These are phyloP conservation scores for Lathyrus aphaca DNA, from an alignment of 306 rosid species.

Conservation along the genomic window DNA sequence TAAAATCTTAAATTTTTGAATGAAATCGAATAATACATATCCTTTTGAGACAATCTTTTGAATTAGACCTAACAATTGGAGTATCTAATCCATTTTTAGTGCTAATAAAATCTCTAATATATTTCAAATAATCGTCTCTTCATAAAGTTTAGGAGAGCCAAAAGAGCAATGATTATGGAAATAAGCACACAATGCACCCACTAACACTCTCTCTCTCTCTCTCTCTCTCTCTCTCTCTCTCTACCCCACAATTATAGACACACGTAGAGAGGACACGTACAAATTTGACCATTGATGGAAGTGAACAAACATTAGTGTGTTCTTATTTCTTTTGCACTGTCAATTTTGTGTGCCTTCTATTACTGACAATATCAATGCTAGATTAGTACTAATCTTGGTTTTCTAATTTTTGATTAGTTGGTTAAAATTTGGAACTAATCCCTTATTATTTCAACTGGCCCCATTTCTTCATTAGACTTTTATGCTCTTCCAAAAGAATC, in stretches of 20 bases:
- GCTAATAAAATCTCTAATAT: constrained; percentile 47
- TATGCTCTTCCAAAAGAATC: neutral
- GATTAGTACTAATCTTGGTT: constrained; percentile 26
- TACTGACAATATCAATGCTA: constrained; percentile 5
- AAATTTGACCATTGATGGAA: constrained; percentile 41
- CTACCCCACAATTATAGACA: constrained; percentile 32
- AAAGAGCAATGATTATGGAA: constrained; percentile 85
- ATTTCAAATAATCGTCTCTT: constrained; percentile 43
- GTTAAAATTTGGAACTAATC: constrained; percentile 5
- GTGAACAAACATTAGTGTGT: constrained; percentile 14
- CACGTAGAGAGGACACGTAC: constrained; percentile 10
- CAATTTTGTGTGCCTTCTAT: constrained; percentile 36
- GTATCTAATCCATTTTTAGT: constrained; percentile 33
- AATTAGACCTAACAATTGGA: neutral
- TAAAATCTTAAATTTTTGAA: too few relatives aligned
- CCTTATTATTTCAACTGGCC: constrained; percentile 10
- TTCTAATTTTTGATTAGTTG: neutral
- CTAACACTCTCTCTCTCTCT: constrained; percentile 40
- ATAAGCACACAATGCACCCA: constrained; percentile 65
- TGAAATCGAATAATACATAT: too few relatives aligned
- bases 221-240: neutral
- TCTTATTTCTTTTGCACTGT: constrained; percentile 25
- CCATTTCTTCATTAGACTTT: neutral
- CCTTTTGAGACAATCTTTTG: too few relatives aligned
- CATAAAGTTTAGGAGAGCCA: constrained; percentile 71